These are phyloP conservation scores for Pythium monospermum DNA, from an alignment of 352 stramenopile genomes.

Conservation along the genomic window DNA sequence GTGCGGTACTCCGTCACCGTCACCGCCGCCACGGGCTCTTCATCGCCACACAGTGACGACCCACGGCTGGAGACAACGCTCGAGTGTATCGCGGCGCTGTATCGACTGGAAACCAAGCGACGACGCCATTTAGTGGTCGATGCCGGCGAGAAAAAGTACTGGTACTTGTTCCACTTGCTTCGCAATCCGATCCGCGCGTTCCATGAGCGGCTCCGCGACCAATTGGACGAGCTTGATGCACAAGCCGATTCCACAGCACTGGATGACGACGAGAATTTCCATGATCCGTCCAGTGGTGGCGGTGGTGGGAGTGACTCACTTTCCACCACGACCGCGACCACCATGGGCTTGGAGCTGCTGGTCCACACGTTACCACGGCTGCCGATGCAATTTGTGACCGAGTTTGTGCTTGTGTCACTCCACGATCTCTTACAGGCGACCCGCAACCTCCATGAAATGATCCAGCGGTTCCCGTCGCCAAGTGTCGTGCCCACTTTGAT, in stretches of 20 bases:
- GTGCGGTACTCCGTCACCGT: constrained; percentile 8
- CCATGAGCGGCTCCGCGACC: constrained; percentile 27
- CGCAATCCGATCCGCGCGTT: constrained; percentile 36
- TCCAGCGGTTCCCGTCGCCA: constrained; percentile 7
- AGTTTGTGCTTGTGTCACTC: constrained; percentile 48
- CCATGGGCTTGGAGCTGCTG: constrained; percentile 21
- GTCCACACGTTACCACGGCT: constrained; percentile 35
- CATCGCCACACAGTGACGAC: background rate
- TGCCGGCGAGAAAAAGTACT: constrained; percentile 50
- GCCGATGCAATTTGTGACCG: constrained; percentile 34
- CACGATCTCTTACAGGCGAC: constrained; percentile 41
- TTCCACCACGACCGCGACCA: background rate
- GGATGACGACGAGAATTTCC: too few species aligned
- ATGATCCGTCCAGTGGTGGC: too few species aligned
- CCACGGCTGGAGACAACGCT: constrained; percentile 14
- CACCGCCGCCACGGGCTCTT: background rate
- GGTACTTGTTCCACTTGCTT: constrained; percentile 36
- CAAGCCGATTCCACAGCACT: background rate
- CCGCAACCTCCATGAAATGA: constrained; percentile 20
- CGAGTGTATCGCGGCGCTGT: constrained; percentile 40
- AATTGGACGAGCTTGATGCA: background rate
- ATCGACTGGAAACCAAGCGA: constrained; percentile 43
- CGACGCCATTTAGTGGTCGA: constrained; percentile 25
- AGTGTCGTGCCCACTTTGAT: background rate
- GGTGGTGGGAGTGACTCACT: background rate